Evolutionary conservation across 495 filamentous ascomycete genomes (phyloP).

Genomic region (Podospora fimiseda): DNA sequence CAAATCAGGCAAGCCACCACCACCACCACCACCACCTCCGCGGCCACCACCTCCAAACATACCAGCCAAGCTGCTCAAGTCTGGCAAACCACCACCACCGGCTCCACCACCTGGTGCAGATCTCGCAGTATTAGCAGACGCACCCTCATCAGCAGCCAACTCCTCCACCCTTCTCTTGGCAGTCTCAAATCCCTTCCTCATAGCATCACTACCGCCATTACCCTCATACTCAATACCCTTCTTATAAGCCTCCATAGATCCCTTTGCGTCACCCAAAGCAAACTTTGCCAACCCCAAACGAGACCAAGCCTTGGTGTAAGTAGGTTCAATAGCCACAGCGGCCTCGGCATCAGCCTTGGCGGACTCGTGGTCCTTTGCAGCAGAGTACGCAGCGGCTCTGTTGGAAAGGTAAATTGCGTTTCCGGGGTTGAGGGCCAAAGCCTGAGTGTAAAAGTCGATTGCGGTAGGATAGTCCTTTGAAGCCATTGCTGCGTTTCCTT

Average conservation of each 20-base stretch:
- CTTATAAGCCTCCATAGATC: conserved; percentile 88
- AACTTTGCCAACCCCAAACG: conserved; percentile 84
- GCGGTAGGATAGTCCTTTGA: conserved; percentile 78
- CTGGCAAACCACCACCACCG: conserved; percentile 37
- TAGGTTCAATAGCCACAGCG: conserved; percentile 76
- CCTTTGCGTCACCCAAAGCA: conserved; percentile 81
- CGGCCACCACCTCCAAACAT: conserved; percentile 58
- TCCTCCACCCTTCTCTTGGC: conserved; percentile 79
- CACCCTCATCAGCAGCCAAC: conserved; percentile 45
- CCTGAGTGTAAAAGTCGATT: conserved; percentile 79
- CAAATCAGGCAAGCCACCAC: conserved; percentile 77
- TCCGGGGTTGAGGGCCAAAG: conserved; percentile 67
- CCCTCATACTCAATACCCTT: conserved; percentile 92
- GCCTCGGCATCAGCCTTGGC: conserved; percentile 83
- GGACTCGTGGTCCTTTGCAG: conserved; percentile 68
- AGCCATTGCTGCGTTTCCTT: conserved; percentile 90
- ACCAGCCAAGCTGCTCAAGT: conserved; percentile 51
- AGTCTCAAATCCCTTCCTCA: conserved; percentile 94
- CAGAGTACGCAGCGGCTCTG: conserved; percentile 86
- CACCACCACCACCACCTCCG: conserved; percentile 49
- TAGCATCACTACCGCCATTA: conserved; percentile 76
- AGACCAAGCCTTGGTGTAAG: conserved; percentile 95
- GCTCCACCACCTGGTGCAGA: conserved; percentile 39
- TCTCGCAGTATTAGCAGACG: conserved; percentile 6
- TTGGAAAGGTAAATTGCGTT: conserved; percentile 98